Base-by-base conservation (phyloP, 331 rosid genomes). In the Rhamnella rubrinervis region DNA sequence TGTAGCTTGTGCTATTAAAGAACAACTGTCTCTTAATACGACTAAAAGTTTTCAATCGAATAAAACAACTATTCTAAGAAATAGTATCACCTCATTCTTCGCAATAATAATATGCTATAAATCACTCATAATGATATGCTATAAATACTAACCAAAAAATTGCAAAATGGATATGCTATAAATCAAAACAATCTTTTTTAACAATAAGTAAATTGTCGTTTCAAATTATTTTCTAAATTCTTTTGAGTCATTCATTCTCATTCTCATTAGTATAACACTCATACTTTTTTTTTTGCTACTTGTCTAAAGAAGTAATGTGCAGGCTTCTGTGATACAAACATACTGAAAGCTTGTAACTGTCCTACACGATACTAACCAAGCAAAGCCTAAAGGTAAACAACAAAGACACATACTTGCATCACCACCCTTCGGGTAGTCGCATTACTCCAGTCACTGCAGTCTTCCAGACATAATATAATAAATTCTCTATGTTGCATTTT, bases 401-500 rank as follows among this genome's bases (percentile, higher is more conserved):
- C 14, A 18, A 59, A 53, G 64, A 50, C 10, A 47, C 78, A 20
- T 87, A 88, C 92, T 79, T 93, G 98, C 97, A 93, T 95, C 44
- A 95, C 98, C 16, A 95, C 81, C 59, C 97, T 89, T 28, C 96
- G 72, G 0, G 97, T 95, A 23, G 97, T 91, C 0, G 97, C 96
- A 68, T 91, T 95, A 73, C 92, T 95, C 98, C 97, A 95, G 78
- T 95, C 98, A 77, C 96, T 85, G 49, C 88, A 89, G 68, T 91
- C 97, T 78, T 93, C 98, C 61, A 93, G 98, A 68, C 98, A 93
- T 74, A 91, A 70, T 59, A 93, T 91, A 65, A 93, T 89, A 49
- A 91, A 87, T 78, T 93, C 96, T 82, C 83, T 93, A 73, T 93
- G 97, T 80, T 91, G 97, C 98, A 93, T 89, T 81, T 93, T 93